Base-by-base conservation (phyloP, 1,139 yeast species). In the Yamadazyma sp. region DNA sequence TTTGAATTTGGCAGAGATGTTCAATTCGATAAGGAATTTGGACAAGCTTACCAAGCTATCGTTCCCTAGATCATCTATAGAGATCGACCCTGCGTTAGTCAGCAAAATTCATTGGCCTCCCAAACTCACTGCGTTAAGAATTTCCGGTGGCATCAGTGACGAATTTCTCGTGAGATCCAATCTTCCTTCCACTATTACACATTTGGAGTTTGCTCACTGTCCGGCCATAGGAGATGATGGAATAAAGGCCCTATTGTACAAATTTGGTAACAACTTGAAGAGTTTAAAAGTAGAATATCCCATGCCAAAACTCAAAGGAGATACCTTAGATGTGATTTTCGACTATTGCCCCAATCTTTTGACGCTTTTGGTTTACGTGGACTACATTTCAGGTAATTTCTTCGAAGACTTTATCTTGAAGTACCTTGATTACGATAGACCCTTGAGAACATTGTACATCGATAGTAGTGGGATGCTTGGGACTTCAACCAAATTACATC, bases 391-490 rank as follows among this genome's bases (percentile, higher is more conserved):
- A 0, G 70, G 77, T 40, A 75, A 79, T 50, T 63, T 81, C 35
- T 84, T 85, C 51, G 77, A 76, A 41, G 89, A 83, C 32, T 79
- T 77, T 22, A 64, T 73, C 45, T 65, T 83, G 22, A 73, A 75
- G 2, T 54, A 49, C 28, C 41, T 70, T 16, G 56, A 51, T 4
- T 50, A 53, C 28, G 58, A 64, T 8, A 74, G 87, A 37, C 94
- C 95, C 0, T 64, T 92, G 45, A 71, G 69, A 42, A 73, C 79
- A 2, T 61, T 92, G 32, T 78, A 79, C 53, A 73, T 92, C 33
- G 94, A 87, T 45, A 83, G 95, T 38, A 83, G 95, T 49, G 98
- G 98, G 1, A 79, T 86, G 65, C 69, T 91, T 47, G 97, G 98
- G 1, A 87, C 92, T 37, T 76, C 88, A 5, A 78, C 83, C 17